These are phyloP conservation scores for Nectriaceae sp. DNA, from an alignment of 2,329 filamentous ascomycete genomes.

Conservation along the genomic window DNA sequence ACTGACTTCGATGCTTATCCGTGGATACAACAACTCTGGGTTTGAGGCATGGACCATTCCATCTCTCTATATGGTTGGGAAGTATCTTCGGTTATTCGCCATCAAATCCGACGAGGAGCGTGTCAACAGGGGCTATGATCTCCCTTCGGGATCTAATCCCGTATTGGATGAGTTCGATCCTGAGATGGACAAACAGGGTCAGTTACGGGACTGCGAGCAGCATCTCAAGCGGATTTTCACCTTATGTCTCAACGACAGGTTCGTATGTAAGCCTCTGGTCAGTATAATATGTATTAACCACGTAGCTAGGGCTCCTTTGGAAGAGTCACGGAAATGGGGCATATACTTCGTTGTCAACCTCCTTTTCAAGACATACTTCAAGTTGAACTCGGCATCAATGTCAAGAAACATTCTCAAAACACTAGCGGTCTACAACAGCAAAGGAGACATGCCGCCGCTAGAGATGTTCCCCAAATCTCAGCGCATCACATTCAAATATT, in stretches of 20 bases:
- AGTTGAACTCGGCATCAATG: constrained; percentile 84
- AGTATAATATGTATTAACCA: background rate
- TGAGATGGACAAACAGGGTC: constrained; percentile 76
- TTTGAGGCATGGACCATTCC: constrained; percentile 93
- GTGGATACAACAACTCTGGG: constrained; percentile 74
- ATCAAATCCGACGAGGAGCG: constrained; percentile 83
- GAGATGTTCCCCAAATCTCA: constrained; percentile 84
- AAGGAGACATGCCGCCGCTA: constrained; percentile 78
- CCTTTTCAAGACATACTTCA: constrained; percentile 98
- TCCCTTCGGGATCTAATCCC: constrained; percentile 41
- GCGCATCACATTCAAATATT: constrained; percentile 94
- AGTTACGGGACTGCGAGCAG: constrained; percentile 86
- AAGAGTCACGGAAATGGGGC: constrained; percentile 96
- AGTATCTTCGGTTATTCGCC: constrained; percentile 83
- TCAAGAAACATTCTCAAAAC: constrained; percentile 89
- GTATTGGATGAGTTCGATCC: constrained; percentile 83
- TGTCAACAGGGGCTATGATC: constrained; percentile 35
- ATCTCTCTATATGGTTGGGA: constrained; percentile 83
- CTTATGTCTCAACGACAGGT: constrained; percentile 88
- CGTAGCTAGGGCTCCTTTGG: constrained; percentile 77
- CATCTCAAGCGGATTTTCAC: constrained; percentile 92
- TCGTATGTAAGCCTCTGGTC: too few relatives aligned
- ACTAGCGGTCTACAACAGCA: constrained; percentile 69
- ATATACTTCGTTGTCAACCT: constrained; percentile 94
- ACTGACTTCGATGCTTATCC: constrained; percentile 72